Base-by-base conservation (phyloP, 2,329 filamentous ascomycete species). In the Calycina herbarum region DNA sequence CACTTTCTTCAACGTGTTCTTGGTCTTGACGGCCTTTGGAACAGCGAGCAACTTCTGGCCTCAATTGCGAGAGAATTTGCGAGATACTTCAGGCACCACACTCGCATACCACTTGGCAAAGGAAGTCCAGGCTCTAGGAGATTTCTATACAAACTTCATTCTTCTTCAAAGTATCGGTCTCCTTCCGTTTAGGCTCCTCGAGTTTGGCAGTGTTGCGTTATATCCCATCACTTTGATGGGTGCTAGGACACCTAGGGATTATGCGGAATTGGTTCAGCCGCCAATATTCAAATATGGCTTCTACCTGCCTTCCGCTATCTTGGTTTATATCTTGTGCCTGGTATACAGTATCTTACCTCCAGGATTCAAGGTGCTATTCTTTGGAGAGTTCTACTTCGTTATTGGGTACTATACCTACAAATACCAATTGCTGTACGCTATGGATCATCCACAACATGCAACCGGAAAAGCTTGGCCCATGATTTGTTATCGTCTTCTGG, bases 1-100 rank as follows among this genome's bases (percentile, higher is more conserved):
- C 77, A 94, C 91, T 10, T 99, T 99, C 79, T 98, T 99, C 86
- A 99, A 99, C 79, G 92, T 98, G 65, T 99, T 99, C 79, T 86
- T 98, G 61, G 87, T 98, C 57, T 97, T 98, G 77, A 96, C 94
- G 0, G 85, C 95, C 31, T 91, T 96, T 57, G 91, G 91, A 63
- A 93, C 93, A 4, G 92, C 87, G 1, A 87, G 90, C 48, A 87
- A 89, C 63, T 91, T 97, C 74, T 88, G 88, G 78, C 82, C 83
- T 40, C 85, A 90, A 62, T 82, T 98, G 58, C 87, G 87, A 63
- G 86, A 94, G 59, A 86, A 89, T 10, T 83, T 97, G 64, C 88
- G 86, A 71, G 93, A 97, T 76, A 92, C 94, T 0, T 90, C 89
- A 5, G 45, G 45, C 7, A 51, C 45, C n/a, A 86, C 86, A 62